These are phyloP conservation scores for Eucalyptus erythrocorys DNA, from an alignment of 345 rosid genomes.

Conservation along the genomic window DNA sequence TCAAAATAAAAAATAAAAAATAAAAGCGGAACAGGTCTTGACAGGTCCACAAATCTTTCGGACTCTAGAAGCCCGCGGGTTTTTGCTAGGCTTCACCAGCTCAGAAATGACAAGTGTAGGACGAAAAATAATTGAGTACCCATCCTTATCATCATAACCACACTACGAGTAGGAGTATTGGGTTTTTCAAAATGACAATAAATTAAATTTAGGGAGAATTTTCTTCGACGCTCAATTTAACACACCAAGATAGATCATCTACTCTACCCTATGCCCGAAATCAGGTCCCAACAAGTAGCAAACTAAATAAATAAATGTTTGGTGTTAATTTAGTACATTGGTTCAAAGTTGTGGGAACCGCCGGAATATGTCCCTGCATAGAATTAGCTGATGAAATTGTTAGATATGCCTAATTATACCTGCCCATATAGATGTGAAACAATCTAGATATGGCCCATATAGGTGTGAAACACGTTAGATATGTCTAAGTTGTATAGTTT, in stretches of 20 bases:
- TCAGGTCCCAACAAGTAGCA: not conserved
- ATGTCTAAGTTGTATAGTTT: not conserved
- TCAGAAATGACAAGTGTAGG: not conserved
- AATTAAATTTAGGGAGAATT: not conserved
- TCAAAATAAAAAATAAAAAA: too few species aligned
- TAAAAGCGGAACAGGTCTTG: too few species aligned
- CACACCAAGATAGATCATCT: not conserved
- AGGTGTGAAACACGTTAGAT: too few species aligned
- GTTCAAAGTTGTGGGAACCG: not conserved
- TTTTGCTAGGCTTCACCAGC: not conserved
- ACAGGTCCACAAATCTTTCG: not conserved
- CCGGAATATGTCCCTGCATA: not conserved
- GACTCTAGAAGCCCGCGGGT: not conserved
- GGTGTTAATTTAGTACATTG: not conserved
- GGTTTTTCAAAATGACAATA: not conserved
- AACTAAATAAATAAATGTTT: not conserved
- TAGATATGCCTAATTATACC: not conserved
- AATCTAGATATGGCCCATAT: too few species aligned
- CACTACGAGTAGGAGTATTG: not conserved
- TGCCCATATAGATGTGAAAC: not conserved
- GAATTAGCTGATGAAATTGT: not conserved
- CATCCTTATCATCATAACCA: not conserved
- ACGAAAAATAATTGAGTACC: not conserved
- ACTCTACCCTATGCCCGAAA: not conserved
- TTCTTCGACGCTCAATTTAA: not conserved